Base-by-base conservation (phyloP, 1,284 basidiomycete species). In the Termitomyces sp. region DNA sequence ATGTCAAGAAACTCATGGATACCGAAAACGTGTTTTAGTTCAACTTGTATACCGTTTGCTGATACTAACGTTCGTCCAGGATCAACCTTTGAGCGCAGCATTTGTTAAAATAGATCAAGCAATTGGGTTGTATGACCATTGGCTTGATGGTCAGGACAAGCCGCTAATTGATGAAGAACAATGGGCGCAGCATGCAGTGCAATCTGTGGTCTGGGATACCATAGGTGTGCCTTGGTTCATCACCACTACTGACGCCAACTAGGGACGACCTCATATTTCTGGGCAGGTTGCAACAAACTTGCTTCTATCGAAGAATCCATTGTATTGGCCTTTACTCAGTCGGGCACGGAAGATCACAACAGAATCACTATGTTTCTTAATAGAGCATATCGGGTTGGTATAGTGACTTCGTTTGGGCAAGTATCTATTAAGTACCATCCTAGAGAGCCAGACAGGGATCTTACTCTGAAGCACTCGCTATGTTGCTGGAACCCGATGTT, bases 101-200 rank as follows among this genome's bases (percentile, higher is more conserved):
- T 89, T 90, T 65, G 75, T 81, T 52, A 86, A 83, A 67, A 77
- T 90, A 50, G 66, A 79, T 4, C 79, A 91, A 68, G 83, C 83
- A 4, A 67, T 82, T n/a, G 84, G 82, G 8, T 66, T 89, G 12
- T 86, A 84, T 62, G 85, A 90, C 63, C 78, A 84, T 52, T 88
- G 83, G 79, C 70, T 80, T 50, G 84, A 86, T 62, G 70, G 73
- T 8, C 82, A 82, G 58, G 73, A 74, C 56, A 74, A 72, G 19
- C 64, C 73, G 2, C 74, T 78, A 43, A 66, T 73, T 9, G 81
- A 84, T 30, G 71, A 74, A 26, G 84, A 88, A 52, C 80, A 88
- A 64, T 86, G 84, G 73, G 81, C 82, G 17, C 82, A 83, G 52
- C 86, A 91, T 65, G 78, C 82, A 17, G 84, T 88, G 33, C 87